phyloP scores from a whole-genome alignment of 1,284 basidiomycete genomes.

The Golubevia pallescens region DNA sequence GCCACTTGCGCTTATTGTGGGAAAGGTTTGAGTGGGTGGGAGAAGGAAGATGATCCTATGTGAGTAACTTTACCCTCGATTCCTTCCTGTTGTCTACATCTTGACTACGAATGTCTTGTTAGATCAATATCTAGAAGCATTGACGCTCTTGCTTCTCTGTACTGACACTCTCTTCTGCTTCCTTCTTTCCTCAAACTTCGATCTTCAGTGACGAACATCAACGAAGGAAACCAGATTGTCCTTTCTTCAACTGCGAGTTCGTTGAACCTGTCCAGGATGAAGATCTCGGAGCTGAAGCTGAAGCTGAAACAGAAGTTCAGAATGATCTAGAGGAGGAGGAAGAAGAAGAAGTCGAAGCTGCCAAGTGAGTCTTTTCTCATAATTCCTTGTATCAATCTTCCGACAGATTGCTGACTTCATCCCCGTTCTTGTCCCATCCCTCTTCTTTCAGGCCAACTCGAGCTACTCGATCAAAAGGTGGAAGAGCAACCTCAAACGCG shows the following conservation, averaged over 20 bases:
- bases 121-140: too few species aligned
- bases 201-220: slow-evolving; percentile 46
- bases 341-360: neutral
- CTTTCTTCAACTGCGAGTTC: slow-evolving; percentile 51
- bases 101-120: too few species aligned
- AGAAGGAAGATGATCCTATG: slow-evolving; percentile 55
- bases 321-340: too few species aligned
- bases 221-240: slow-evolving; percentile 42
- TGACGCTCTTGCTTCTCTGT: too few species aligned
- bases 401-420: too few species aligned
- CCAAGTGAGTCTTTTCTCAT: neutral
- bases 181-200: neutral
- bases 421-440: too few species aligned
- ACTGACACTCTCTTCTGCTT: neutral
- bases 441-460: too few species aligned
- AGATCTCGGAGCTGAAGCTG: slow-evolving; percentile 1
- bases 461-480: too few species aligned
- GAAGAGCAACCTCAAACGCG: neutral
- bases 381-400: too few species aligned
- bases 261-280: slow-evolving; percentile 2
- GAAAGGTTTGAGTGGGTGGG: slow-evolving; percentile 53
- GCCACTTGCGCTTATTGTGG: slow-evolving; percentile 57
- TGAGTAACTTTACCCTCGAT: slow-evolving; percentile 8
- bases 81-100: neutral
- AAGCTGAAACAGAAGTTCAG: neutral